These are phyloP conservation scores for Aspergillus luchuensis DNA, from an alignment of 2,329 filamentous ascomycete genomes.

Conservation along the genomic window DNA sequence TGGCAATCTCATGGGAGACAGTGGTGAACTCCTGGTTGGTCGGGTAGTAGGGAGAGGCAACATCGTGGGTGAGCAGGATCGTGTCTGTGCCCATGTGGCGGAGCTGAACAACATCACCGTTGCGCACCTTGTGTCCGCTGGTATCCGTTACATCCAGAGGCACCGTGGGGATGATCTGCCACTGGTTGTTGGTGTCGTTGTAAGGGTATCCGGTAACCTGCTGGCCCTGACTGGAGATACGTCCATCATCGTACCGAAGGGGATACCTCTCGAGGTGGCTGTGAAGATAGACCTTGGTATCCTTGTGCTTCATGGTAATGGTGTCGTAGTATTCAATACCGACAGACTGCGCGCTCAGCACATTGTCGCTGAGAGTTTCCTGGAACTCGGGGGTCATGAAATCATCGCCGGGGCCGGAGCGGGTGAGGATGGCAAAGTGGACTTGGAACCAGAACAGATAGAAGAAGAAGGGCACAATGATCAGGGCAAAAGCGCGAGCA, in stretches of 20 bases:
- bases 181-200: slow-evolving; percentile 98
- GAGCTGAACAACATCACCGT: slow-evolving; percentile 83
- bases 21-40: slow-evolving; percentile 99
- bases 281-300: slow-evolving; percentile 94
- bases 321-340: slow-evolving; percentile 87
- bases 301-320: slow-evolving; percentile 90
- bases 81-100: slow-evolving; percentile 84
- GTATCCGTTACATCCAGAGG: slow-evolving; percentile 56
- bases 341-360: slow-evolving; percentile 84
- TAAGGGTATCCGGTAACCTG: slow-evolving; percentile 97
- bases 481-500: slow-evolving; percentile 81
- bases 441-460: slow-evolving; percentile 99
- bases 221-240: slow-evolving; percentile 95
- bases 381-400: slow-evolving; percentile 99
- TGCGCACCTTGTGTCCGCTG: slow-evolving; percentile 68
- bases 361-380: slow-evolving; percentile 92
- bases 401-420: slow-evolving; percentile 92
- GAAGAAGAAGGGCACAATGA: slow-evolving; percentile 91
- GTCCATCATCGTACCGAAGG: slow-evolving; percentile 92
- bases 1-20: slow-evolving; percentile 69
- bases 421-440: slow-evolving; percentile 85
- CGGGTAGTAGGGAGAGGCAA: slow-evolving; percentile 91
- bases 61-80: slow-evolving; percentile 88
- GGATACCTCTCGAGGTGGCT: slow-evolving; percentile 89
- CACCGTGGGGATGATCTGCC: slow-evolving; percentile 80